A percentile compares a stretch with the other conserved stretches of the same genome.
Conservation (phyloP, 2,329 filamentous ascomycete species). For the Penicillium capsulatum region DNA sequence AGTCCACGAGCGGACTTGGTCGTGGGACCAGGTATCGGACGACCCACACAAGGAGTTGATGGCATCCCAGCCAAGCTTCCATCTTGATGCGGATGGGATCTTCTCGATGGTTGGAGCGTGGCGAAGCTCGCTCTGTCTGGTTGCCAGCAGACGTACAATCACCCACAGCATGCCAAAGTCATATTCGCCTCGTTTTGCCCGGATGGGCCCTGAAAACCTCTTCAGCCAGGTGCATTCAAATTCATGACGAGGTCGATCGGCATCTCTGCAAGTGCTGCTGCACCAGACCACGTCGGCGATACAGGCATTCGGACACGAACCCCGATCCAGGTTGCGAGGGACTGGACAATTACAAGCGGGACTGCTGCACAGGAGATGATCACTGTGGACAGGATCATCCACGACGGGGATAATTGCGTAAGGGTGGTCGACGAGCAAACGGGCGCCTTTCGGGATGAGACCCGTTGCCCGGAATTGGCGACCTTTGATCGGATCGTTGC, state of each 20-base stretch:
- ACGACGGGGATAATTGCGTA: slow-evolving; percentile 32
- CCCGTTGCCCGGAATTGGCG: slow-evolving; percentile 28
- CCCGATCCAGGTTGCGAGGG: slow-evolving; percentile 4
- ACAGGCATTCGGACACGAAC: slow-evolving; percentile 24
- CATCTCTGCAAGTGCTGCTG: slow-evolving; percentile 17
- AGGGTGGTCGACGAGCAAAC: slow-evolving; percentile 28
- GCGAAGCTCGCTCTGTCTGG: slow-evolving; percentile 13
- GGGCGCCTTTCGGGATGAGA: slow-evolving; percentile 23
- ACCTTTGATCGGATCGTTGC: slow-evolving; percentile 27
- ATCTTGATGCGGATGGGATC: not conserved
- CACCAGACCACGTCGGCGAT: slow-evolving; percentile 30
- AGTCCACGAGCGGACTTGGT: slow-evolving; percentile 25
- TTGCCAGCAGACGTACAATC: slow-evolving; percentile 30
- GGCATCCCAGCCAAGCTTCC: slow-evolving; percentile 22
- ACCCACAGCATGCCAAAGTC: slow-evolving; percentile 35
- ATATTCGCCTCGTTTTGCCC: slow-evolving; percentile 30
- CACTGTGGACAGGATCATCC: slow-evolving; percentile 22
- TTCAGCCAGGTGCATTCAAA: slow-evolving; percentile 33
- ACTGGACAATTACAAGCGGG: slow-evolving; percentile 25
- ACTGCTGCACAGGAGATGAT: slow-evolving; percentile 30
- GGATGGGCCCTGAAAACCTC: slow-evolving; percentile 22
- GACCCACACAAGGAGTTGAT: slow-evolving; percentile 30
- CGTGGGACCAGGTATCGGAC: slow-evolving; percentile 28
- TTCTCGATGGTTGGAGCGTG: not conserved
- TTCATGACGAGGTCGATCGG: slow-evolving; percentile 24